Evolutionary conservation across 257 asterid genomes (phyloP).

Genomic region (Jacaranda mimosifolia): DNA sequence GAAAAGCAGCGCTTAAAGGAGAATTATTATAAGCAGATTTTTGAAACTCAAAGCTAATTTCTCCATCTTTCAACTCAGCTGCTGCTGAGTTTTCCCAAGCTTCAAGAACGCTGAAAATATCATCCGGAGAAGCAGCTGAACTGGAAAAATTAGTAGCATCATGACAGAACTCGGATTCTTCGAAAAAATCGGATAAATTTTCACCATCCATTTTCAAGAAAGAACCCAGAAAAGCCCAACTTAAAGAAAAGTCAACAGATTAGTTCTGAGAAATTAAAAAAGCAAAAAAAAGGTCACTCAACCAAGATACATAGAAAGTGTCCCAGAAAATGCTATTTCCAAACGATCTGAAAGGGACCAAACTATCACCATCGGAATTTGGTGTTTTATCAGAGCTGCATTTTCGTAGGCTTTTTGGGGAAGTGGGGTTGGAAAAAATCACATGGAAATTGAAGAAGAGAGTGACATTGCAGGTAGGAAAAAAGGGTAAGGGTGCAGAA

Average conservation of each 20-base stretch:
- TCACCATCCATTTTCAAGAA: conserved; percentile 55
- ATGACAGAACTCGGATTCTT: conserved; percentile 41
- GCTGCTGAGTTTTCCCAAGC: conserved; percentile 54
- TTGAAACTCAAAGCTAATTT: conserved; percentile 46
- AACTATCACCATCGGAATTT: conserved; percentile 62
- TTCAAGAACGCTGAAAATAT: conserved; percentile 74
- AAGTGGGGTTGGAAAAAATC: conserved; percentile 22
- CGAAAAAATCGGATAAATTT: conserved; percentile 50
- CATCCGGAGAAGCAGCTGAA: conserved; percentile 53
- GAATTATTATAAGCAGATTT: conserved; percentile 35
- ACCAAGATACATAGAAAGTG: not conserved
- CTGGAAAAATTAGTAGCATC: conserved; percentile 7
- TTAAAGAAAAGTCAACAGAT: conserved; percentile 29
- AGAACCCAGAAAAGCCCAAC: not conserved
- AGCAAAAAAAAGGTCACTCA: not conserved
- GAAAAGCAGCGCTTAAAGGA: conserved; percentile 5
- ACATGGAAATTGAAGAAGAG: conserved; percentile 20
- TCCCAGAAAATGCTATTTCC: not conserved
- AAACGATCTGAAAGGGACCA: conserved; percentile 50
- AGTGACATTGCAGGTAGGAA: conserved; percentile 1
- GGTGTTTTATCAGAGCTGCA: too few relatives aligned
- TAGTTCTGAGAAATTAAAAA: not conserved
- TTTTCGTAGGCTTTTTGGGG: too few relatives aligned
- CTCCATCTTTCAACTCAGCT: conserved; percentile 24
- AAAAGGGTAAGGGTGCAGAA: conserved; percentile 13